A percentile compares a stretch with the other conserved stretches of the same genome.
These are phyloP conservation scores for Flaveria linearis DNA, from an alignment of 129 eudicot species.

Conservation along the genomic window DNA sequence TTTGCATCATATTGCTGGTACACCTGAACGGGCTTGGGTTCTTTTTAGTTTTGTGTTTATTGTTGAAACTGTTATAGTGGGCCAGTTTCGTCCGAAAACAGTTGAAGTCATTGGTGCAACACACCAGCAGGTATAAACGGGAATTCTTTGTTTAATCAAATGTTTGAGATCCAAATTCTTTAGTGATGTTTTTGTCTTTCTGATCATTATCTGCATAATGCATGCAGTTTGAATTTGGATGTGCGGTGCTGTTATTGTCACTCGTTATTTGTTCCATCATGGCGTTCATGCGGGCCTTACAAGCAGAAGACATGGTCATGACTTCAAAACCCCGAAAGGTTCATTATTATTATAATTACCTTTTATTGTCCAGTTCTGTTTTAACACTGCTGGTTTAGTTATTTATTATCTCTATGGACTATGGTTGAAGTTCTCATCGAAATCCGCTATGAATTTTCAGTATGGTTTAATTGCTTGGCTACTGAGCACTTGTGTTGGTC, in stretches of 20 bases:
- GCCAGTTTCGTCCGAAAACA: constrained; percentile 71
- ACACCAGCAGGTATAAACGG: constrained; percentile 77
- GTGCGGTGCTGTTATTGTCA: constrained; percentile 80
- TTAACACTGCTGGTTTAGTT: not conserved
- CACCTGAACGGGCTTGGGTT: constrained; percentile 97
- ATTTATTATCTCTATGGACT: not conserved
- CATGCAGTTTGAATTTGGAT: constrained; percentile 83
- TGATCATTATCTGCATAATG: constrained; percentile 6
- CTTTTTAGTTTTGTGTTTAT: constrained; percentile 85
- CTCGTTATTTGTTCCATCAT: constrained; percentile 90
- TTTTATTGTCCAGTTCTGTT: not conserved
- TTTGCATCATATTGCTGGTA: constrained; percentile 81
- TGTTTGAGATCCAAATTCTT: not conserved
- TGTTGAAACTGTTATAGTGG: constrained; percentile 81
- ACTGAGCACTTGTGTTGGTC: constrained; percentile 88
- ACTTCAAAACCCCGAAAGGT: constrained; percentile 97
- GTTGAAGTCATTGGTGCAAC: constrained; percentile 67
- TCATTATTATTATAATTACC: constrained; percentile 1
- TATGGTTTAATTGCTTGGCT: constrained; percentile 93
- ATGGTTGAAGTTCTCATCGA: not conserved
- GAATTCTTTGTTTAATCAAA: constrained; percentile 6
- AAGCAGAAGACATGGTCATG: constrained; percentile 89
- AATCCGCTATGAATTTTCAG: constrained; percentile 41
- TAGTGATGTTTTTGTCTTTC: not conserved
- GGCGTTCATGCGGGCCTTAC: constrained; percentile 90